phyloP scores from a whole-genome alignment of 1,139 yeast genomes.

The Candida tetrigidarum region DNA sequence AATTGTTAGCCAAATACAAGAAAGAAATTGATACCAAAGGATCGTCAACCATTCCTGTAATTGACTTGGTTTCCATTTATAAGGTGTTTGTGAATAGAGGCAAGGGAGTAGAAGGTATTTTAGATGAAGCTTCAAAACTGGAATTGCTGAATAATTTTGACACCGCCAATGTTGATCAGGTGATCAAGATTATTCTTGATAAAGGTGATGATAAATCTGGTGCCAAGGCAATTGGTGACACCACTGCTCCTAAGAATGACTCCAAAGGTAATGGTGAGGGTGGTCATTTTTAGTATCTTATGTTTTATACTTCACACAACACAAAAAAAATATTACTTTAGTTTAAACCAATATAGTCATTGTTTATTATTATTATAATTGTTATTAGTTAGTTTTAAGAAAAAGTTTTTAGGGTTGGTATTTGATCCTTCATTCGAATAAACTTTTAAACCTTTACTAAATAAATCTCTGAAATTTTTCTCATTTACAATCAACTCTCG shows the following conservation, averaged over 20 bases:
- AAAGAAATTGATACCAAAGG: conserved; percentile 31
- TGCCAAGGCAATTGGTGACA: conserved; percentile 22
- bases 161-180: conserved; percentile 47
- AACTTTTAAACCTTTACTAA: conserved; percentile 7
- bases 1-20: conserved; percentile 50
- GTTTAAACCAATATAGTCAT: too few relatives aligned
- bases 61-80: conserved; percentile 67
- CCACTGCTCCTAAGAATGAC: conserved; percentile 36
- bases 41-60: conserved; percentile 58
- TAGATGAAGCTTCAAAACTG: conserved; percentile 73
- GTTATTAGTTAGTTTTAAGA: neutral
- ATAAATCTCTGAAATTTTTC: conserved; percentile 7
- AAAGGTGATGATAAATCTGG: conserved; percentile 55
- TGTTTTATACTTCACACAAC: too few relatives aligned
- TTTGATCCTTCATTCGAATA: conserved; percentile 4
- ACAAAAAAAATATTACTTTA: too few relatives aligned
- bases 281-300: conserved; percentile 14
- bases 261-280: conserved; percentile 39
- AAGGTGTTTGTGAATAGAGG: conserved; percentile 62
- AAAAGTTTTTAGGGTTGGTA: conserved; percentile 4
- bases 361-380: too few relatives aligned
- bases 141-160: conserved; percentile 74
- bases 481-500: conserved; percentile 9
- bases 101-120: conserved; percentile 73
- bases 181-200: conserved; percentile 56